Conservation (phyloP, 768 basidiomycete genomes). For the Lactarius quietus region DNA sequence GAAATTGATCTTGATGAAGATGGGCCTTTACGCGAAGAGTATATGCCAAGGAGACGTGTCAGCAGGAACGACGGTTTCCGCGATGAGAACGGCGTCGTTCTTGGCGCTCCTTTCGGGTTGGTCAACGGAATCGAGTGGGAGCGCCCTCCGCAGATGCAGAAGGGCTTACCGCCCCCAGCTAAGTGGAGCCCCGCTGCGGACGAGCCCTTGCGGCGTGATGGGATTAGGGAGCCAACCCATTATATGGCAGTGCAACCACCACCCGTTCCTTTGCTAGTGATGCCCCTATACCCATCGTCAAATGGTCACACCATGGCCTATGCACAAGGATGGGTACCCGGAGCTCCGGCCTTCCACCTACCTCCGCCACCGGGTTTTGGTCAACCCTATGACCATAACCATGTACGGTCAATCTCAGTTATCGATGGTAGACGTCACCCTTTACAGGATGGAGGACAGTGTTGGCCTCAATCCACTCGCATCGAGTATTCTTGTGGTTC, state of each 20-base stretch:
- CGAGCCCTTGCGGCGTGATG: conserved; percentile 62
- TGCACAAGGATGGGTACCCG: conserved; percentile 11
- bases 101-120: conserved; percentile 9
- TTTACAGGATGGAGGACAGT: conserved; percentile 11
- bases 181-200: conserved; percentile 82
- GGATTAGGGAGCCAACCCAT: conserved; percentile 48
- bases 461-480: conserved; percentile 21
- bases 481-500: conserved; percentile 25
- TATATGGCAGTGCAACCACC: conserved; percentile 65
- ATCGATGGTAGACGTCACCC: conserved; percentile 10
- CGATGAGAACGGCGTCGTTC: conserved; percentile 17
- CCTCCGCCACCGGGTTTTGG: conserved; percentile 10
- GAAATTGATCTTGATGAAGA: conserved; percentile 84
- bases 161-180: conserved; percentile 62
- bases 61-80: conserved; percentile 36
- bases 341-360: conserved; percentile 14
- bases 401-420: conserved; percentile 18
- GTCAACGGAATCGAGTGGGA: conserved; percentile 23
- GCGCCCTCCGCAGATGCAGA: conserved; percentile 29
- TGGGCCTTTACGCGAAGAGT: conserved; percentile 78
- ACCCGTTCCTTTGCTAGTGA: conserved; percentile 35
- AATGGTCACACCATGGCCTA: conserved; percentile 29
- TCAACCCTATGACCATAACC: conserved; percentile 19
- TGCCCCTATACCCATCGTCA: conserved; percentile 26
- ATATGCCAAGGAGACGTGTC: conserved; percentile 65